Conservation (phyloP, 2,329 filamentous ascomycete species). For the Xylariaceae sp. region DNA sequence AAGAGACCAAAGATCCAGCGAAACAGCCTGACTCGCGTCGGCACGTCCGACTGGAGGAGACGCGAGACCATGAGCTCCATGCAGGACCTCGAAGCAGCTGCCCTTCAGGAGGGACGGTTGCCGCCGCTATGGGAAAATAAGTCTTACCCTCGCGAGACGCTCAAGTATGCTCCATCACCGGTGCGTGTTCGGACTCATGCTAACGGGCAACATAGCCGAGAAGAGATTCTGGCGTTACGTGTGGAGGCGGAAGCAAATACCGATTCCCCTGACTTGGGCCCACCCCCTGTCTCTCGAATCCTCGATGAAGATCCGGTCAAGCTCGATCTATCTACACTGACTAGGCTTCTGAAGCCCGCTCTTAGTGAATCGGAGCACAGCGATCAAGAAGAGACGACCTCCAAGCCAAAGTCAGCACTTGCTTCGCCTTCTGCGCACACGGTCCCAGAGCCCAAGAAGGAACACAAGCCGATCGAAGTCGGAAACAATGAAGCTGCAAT, state of each 20-base stretch:
- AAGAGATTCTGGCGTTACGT: conserved; percentile 61
- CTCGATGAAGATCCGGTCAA: conserved; percentile 57
- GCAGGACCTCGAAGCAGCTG: conserved; percentile 47
- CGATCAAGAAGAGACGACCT: conserved; percentile 1
- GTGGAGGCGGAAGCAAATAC: conserved; percentile 47
- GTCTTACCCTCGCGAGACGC: conserved; percentile 62
- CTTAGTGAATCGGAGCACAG: conserved; percentile 10
- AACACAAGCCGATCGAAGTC: background rate
- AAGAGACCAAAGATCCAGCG: conserved; percentile 42
- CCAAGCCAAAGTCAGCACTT: background rate
- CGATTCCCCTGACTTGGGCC: conserved; percentile 68
- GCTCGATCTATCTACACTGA: conserved; percentile 44
- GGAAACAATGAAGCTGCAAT: background rate
- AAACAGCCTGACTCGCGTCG: conserved; percentile 39
- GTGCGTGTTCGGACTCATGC: conserved; percentile 6
- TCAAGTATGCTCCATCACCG: conserved; percentile 50
- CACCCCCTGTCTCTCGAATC: conserved; percentile 58
- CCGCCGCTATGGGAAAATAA: conserved; percentile 71
- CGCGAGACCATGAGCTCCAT: conserved; percentile 46
- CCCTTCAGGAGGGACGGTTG: conserved; percentile 53
- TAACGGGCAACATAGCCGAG: conserved; percentile 43
- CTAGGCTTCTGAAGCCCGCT: conserved; percentile 14
- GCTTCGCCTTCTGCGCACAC: background rate
- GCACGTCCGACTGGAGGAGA: conserved; percentile 55
- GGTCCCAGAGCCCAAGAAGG: conserved; percentile 6